Conservation (phyloP, 139 green algal genomes). For the Mychonastes homosphaera region DNA sequence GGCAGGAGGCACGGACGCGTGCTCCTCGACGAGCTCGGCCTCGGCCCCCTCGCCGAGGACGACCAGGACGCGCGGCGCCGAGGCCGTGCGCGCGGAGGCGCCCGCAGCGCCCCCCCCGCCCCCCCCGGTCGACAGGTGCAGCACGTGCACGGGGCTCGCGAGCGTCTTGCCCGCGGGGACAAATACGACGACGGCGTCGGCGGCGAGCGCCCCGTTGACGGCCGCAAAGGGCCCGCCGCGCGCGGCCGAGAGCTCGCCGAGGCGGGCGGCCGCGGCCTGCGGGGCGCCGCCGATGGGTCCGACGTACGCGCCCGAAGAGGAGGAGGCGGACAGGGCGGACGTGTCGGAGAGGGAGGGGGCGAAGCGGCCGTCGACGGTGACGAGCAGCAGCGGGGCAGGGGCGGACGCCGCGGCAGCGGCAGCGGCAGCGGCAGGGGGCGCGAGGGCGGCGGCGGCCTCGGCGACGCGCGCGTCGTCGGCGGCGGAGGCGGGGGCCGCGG, state of each 20-base stretch:
- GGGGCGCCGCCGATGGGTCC: conserved; percentile 21
- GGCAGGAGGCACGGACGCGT: conserved; percentile 11
- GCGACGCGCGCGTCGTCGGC: conserved; percentile 12
- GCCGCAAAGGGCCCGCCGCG: conserved; percentile 60
- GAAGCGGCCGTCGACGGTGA: conserved; percentile 59
- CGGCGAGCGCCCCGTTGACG: conserved; percentile 56
- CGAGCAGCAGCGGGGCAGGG: too few relatives aligned
- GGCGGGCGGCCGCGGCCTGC: too few relatives aligned
- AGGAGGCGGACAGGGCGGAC: too few relatives aligned
- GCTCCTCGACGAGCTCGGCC: conserved; percentile 72
- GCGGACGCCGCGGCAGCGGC: neutral
- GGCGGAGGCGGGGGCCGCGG: conserved; percentile 8
- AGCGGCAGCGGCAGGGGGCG: neutral
- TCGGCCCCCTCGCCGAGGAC: conserved; percentile 29
- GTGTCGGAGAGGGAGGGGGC: conserved; percentile 28
- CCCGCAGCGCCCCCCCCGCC: neutral
- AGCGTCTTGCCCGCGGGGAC: conserved; percentile 36
- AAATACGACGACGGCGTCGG: conserved; percentile 49
- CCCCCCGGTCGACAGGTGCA: conserved; percentile 24
- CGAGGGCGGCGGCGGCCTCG: too few relatives aligned
- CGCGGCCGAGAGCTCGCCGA: conserved; percentile 38
- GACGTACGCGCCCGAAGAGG: conserved; percentile 56
- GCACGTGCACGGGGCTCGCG: conserved; percentile 32
- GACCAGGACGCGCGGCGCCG: conserved; percentile 53
- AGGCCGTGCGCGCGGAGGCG: conserved; percentile 6